A percentile compares a stretch with the other conserved stretches of the same genome.
These are phyloP conservation scores for Agrostemma githago DNA, from an alignment of 148 eudicot genomes.

Conservation along the genomic window DNA sequence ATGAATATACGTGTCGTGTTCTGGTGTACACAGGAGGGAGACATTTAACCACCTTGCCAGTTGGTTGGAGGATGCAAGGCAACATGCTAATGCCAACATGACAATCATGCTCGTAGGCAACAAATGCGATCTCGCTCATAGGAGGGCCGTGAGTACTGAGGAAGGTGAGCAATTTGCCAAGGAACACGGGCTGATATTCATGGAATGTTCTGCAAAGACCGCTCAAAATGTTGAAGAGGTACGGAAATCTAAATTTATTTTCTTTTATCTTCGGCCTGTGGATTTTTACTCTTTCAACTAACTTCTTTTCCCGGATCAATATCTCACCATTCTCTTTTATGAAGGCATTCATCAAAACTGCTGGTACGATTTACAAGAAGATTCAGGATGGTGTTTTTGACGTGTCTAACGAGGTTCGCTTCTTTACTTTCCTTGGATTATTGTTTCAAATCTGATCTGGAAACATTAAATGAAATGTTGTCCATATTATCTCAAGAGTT, in stretches of 20 bases:
- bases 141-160: slow-evolving; percentile 42
- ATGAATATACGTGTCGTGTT: not conserved
- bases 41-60: slow-evolving; percentile 46
- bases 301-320: not conserved
- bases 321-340: slow-evolving; percentile 9
- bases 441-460: slow-evolving; percentile 60
- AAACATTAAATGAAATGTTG: slow-evolving; percentile 67
- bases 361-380: slow-evolving; percentile 39
- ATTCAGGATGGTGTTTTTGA: slow-evolving; percentile 48
- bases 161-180: slow-evolving; percentile 49
- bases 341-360: slow-evolving; percentile 46
- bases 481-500: too few relatives aligned
- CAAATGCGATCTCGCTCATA: slow-evolving; percentile 43
- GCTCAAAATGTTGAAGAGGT: slow-evolving; percentile 51
- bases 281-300: not conserved
- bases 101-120: slow-evolving; percentile 46
- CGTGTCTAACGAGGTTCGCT: slow-evolving; percentile 40
- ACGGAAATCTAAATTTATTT: not conserved
- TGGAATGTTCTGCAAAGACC: slow-evolving; percentile 46
- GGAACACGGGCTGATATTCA: slow-evolving; percentile 43
- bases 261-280: not conserved
- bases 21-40: slow-evolving; percentile 34
- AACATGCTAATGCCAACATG: slow-evolving; percentile 45
- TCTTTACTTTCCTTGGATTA: not conserved
- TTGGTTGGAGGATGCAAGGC: slow-evolving; percentile 49